phyloP scores from a whole-genome alignment of 139 green algal genomes.

The Dunaliella sp. region DNA sequence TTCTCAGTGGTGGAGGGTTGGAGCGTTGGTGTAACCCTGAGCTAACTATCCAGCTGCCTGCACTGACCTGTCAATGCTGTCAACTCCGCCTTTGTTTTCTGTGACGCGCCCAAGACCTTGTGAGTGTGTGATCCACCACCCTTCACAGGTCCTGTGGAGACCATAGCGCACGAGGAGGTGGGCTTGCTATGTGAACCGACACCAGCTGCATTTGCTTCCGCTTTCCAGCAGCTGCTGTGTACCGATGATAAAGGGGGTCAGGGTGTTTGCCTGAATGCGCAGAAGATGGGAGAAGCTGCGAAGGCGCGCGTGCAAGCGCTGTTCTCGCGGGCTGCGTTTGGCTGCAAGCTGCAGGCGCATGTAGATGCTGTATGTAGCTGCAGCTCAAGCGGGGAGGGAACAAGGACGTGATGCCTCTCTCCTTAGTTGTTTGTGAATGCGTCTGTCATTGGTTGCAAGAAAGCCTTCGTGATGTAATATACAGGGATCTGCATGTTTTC shows the following conservation, averaged over 20 bases:
- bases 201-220: constrained; percentile 36
- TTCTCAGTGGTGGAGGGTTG: no score
- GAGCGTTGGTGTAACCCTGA: no score
- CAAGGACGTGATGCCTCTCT: neutral
- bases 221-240: constrained; percentile 34
- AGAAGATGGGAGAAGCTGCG: constrained; percentile 57
- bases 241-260: constrained; percentile 4
- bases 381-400: neutral
- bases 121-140: no score
- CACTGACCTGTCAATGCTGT: no score
- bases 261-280: neutral
- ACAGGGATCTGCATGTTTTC: no score
- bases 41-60: no score
- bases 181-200: constrained; percentile 70
- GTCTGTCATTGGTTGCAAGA: no score
- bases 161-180: constrained; percentile 58
- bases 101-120: no score
- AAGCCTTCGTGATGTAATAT: no score
- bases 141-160: constrained; percentile 76
- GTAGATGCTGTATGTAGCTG: neutral
- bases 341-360: constrained; percentile 2
- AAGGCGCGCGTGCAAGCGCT: constrained; percentile 53
- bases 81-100: no score
- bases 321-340: constrained; percentile 19
- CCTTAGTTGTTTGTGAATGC: neutral